Percentiles rank a stretch among this genome's conserved stretches.
Evolutionary conservation across 2,329 filamentous ascomycete genomes (phyloP).

Genomic region (Trichophyton mentagrophytes): DNA sequence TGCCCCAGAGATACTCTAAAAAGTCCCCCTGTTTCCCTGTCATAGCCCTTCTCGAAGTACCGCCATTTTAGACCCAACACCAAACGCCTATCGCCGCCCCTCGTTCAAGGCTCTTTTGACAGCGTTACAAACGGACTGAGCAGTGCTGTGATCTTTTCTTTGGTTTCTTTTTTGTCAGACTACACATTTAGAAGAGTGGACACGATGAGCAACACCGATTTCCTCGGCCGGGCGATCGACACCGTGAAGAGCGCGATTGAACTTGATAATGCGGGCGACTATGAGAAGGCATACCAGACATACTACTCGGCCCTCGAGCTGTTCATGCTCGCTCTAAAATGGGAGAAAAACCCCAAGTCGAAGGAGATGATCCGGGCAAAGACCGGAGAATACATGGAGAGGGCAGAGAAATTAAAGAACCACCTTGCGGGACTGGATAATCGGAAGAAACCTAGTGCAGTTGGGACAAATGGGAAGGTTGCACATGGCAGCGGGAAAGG

Average conservation of each 20-base stretch:
- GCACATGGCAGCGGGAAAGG: slow-evolving; percentile 42
- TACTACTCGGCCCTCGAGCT: slow-evolving; percentile 95
- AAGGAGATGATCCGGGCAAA: slow-evolving; percentile 97
- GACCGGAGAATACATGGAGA: slow-evolving; percentile 94
- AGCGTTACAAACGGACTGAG: background rate
- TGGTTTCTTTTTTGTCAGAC: background rate
- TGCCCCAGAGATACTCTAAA: background rate
- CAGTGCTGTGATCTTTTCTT: background rate
- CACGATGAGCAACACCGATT: slow-evolving; percentile 90
- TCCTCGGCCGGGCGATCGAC: slow-evolving; percentile 90
- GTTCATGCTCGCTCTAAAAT: slow-evolving; percentile 98
- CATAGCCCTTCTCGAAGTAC: background rate
- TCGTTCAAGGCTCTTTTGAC: background rate
- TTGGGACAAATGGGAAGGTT: slow-evolving; percentile 41
- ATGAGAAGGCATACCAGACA: slow-evolving; percentile 89
- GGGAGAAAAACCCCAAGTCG: slow-evolving; percentile 96
- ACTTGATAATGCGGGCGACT: slow-evolving; percentile 86
- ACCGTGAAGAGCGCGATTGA: slow-evolving; percentile 97
- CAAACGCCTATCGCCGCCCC: background rate
- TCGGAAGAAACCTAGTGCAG: slow-evolving; percentile 40
- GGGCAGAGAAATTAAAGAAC: slow-evolving; percentile 92
- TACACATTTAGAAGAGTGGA: slow-evolving; percentile 5
- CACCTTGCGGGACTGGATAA: slow-evolving; percentile 58
- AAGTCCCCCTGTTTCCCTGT: background rate
- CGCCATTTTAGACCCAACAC: background rate